Conservation (phyloP, 2,329 filamentous ascomycete species). For the Epichloe scottii region DNA sequence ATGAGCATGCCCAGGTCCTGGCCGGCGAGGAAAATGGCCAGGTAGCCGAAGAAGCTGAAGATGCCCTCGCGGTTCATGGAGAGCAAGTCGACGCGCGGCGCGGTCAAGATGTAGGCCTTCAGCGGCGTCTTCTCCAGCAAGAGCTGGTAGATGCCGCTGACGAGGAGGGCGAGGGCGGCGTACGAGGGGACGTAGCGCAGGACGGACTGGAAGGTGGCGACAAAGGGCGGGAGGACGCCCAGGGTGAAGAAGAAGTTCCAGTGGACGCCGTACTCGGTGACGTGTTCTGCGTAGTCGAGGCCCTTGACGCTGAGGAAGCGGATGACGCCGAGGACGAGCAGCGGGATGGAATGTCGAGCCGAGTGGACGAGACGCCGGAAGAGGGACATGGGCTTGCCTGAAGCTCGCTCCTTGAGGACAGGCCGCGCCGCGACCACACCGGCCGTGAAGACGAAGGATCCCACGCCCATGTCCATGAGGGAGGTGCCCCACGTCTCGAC, state of each 20-base stretch:
- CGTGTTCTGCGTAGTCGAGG: slow-evolving; percentile 91
- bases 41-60: slow-evolving; percentile 88
- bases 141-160: slow-evolving; percentile 61
- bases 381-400: slow-evolving; percentile 37
- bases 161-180: slow-evolving; percentile 56
- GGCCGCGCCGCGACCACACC: slow-evolving; percentile 82
- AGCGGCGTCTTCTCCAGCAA: slow-evolving; percentile 65
- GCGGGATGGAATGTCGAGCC: slow-evolving; percentile 67
- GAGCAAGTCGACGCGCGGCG: slow-evolving; percentile 64
- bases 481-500: slow-evolving; percentile 99
- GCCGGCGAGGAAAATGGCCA: slow-evolving; percentile 87
- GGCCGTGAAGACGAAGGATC: slow-evolving; percentile 91
- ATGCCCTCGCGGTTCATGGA: slow-evolving; percentile 90
- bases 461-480: slow-evolving; percentile 96
- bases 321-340: slow-evolving; percentile 67
- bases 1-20: slow-evolving; percentile 72
- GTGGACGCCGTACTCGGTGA: slow-evolving; percentile 93
- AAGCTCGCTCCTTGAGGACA: slow-evolving; percentile 56
- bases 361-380: slow-evolving; percentile 49
- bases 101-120: slow-evolving; percentile 71
- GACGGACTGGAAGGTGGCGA: slow-evolving; percentile 67
- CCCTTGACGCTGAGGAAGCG: slow-evolving; percentile 85
- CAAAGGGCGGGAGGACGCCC: slow-evolving; percentile 75
- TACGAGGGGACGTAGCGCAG: slow-evolving; percentile 64
- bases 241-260: slow-evolving; percentile 99